Conservation (phyloP, 2,329 filamentous ascomycete species). For the Alternaria sp. region DNA sequence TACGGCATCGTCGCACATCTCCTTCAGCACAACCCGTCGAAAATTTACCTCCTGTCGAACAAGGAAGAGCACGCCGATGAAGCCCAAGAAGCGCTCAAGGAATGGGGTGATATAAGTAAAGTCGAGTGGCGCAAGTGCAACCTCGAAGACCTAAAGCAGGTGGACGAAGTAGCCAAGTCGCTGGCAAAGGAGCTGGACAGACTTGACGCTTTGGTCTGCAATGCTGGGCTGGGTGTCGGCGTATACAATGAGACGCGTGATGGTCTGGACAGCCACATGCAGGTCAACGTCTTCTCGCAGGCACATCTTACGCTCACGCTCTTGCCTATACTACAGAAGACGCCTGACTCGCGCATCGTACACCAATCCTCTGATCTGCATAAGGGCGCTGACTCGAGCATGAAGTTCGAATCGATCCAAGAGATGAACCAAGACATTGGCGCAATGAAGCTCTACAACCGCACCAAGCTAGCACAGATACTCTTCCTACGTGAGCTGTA, state of each 20-base stretch:
- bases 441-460: constrained; percentile 57
- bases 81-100: constrained; percentile 52
- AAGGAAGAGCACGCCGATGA: constrained; percentile 60
- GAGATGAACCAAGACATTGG: constrained; percentile 62
- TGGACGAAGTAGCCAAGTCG: constrained; percentile 55
- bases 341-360: constrained; percentile 57
- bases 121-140: constrained; percentile 59
- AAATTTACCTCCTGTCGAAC: constrained; percentile 59
- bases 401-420: constrained; percentile 54
- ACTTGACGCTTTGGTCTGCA: constrained; percentile 59
- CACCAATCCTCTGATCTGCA: constrained; percentile 62
- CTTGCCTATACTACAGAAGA: constrained; percentile 56
- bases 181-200: constrained; percentile 53
- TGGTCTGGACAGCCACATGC: constrained; percentile 61
- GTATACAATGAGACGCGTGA: constrained; percentile 60
- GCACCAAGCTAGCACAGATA: constrained; percentile 60
- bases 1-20: constrained; percentile 62
- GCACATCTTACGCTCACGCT: constrained; percentile 59
- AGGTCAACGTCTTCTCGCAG: constrained; percentile 61
- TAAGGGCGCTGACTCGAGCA: constrained; percentile 48
- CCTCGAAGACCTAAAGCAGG: constrained; percentile 57
- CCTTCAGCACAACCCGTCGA: constrained; percentile 59
- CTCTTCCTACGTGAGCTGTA: constrained; percentile 56
- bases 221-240: constrained; percentile 61
- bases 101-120: constrained; percentile 56